Evolutionary conservation across 495 filamentous ascomycete species (phyloP), one percentile per base, ranked within the genome.

Genomic region (Penicillium ucsense): DNA sequence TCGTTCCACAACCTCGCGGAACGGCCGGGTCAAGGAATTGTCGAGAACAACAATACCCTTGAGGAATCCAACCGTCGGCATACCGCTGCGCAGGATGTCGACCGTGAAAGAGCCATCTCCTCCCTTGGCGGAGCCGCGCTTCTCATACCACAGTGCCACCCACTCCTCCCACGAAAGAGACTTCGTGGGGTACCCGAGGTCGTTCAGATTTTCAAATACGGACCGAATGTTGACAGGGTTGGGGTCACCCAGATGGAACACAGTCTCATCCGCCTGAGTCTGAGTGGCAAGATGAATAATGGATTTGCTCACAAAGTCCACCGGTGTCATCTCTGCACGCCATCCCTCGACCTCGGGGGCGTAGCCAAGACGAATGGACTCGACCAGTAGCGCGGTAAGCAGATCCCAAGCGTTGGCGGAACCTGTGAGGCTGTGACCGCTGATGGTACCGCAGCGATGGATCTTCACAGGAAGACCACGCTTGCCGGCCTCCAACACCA

Each of bases 301-400:
- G 0, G 78, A 73, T 50, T 77, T 77, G 61, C 77, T 82, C 45
- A 85, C 78, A 45, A 84, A 84, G 61, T 86, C 81, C 3, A 82
- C 82, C 0, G 82, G 82, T 3, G 82, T 84, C 81, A 84, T 84
- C 63, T 86, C 82, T 0, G 79, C 80, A 30, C 77, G 75, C 81
- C 82, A 85, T 43, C 78, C 81, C 34, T 78, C 68, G 27, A 84
- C 76, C 45, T 82, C 74, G 0, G 81, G 81, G 4, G 73, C 73
- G 45, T 74, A 75, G 20, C 81, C 81, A 0, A 86, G 54, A 31
- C 76, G 74, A 33, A 84, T 73, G 6, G 81, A 84, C 53, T 86
- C 82, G 2, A 86, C 79, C 27, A 85, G 67, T 44, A 86, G 50
- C 0, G 82, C 82, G 49, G 76, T 78, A 8, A 86, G 64, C 5